Evolutionary conservation across 2,329 filamentous ascomycete species (phyloP), one percentile per base, ranked within the genome.

Genomic region (Colletotrichum cuscutae): DNA sequence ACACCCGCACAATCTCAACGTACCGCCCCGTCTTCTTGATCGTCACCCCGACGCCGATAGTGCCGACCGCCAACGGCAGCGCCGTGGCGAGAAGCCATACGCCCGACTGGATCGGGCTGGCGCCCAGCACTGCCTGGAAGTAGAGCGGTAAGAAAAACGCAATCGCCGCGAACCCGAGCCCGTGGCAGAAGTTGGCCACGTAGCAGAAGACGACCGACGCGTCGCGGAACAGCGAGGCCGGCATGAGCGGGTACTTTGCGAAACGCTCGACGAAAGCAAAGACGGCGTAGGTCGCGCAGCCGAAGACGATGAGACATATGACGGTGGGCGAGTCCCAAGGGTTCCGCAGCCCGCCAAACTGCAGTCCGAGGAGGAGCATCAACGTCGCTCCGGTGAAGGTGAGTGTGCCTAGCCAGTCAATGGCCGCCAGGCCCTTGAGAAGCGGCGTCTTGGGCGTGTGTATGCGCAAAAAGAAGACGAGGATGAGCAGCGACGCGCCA

Each of bases 81-180:
- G 93, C 93, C 74, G 89, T 90, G 0, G 94, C 92, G 15, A 97
- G 86, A 19, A 95, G 81, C 78, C 94, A 94, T 61, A 95, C 90
- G 62, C 94, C 94, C 1, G 91, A 93, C 35, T 93, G 84, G 46
- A 95, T 88, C 0, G 94, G 92, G 0, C 88, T 87, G 2, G 90
- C 90, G 62, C 92, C 88, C 56, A 94, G 86, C 64, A 94, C 91
- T 64, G 92, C 89, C 82, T 97, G 94, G 82, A 95, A 96, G 85
- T 97, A 98, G 2, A 97, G 87, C 0, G 94, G 94, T 5, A 97
- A 86, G 83, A 93, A 97, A 86, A 96, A 97, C 74, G 89, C 90
- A 35, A 89, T 90, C 0, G 92, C 89, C 78, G 96, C 95, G 85
- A 96, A 96, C 75, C 93, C 90, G 76, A 92, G 89, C 57, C 92